Evolutionary conservation across 1,139 yeast species (phyloP).

Genomic region (Candida dubliniensis): DNA sequence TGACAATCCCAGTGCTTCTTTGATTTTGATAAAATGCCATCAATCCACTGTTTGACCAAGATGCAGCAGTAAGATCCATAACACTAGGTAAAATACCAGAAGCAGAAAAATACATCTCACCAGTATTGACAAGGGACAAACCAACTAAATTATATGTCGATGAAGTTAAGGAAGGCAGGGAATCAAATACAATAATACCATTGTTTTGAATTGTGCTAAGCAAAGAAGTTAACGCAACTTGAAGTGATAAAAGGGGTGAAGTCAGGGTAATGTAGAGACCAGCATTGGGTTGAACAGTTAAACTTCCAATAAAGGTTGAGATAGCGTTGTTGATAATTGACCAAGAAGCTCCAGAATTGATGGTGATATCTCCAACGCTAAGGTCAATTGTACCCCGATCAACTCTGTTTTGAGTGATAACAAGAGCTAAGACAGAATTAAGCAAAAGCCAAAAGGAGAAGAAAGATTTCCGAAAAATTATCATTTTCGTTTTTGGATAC

Average conservation of each 20-base stretch:
- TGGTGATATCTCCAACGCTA: slow-evolving; percentile 26
- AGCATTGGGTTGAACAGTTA: slow-evolving; percentile 21
- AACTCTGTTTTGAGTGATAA: slow-evolving; percentile 9
- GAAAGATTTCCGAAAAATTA: too few species aligned
- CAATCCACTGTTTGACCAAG: slow-evolving; percentile 27
- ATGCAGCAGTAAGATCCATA: slow-evolving; percentile 19
- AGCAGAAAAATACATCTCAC: slow-evolving; percentile 27
- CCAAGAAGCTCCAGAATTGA: slow-evolving; percentile 30
- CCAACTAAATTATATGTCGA: slow-evolving; percentile 21
- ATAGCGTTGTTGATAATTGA: slow-evolving; percentile 32
- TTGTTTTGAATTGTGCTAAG: slow-evolving; percentile 17
- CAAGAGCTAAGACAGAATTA: background rate
- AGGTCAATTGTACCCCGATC: slow-evolving; percentile 20
- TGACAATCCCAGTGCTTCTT: slow-evolving; percentile 19
- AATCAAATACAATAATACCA: slow-evolving; percentile 24
- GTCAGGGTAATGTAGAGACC: slow-evolving; percentile 20
- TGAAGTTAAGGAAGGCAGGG: slow-evolving; percentile 16
- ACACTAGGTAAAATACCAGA: slow-evolving; percentile 22
- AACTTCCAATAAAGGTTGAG: slow-evolving; percentile 23
- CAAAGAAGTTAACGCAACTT: slow-evolving; percentile 11
- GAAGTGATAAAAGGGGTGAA: slow-evolving; percentile 8
- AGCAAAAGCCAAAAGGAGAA: too few species aligned
- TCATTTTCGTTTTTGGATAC: too few species aligned
- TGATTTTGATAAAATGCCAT: slow-evolving; percentile 21
- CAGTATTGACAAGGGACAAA: slow-evolving; percentile 23